These are phyloP conservation scores for Termitomyces eurrhizus DNA, from an alignment of 768 basidiomycete genomes.

Conservation along the genomic window DNA sequence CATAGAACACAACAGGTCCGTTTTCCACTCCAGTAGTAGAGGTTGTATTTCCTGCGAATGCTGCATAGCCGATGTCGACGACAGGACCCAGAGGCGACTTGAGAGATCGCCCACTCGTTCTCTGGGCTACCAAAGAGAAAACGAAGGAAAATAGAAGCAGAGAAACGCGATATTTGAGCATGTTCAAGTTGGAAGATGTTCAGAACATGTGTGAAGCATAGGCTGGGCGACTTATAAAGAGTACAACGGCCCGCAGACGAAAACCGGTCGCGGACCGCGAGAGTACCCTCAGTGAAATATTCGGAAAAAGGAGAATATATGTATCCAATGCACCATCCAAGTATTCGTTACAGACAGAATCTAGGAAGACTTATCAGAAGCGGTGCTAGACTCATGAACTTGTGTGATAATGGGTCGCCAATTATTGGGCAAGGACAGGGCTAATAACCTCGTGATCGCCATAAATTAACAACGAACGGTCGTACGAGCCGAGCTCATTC, in stretches of 20 bases:
- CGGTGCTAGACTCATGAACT: too few relatives aligned
- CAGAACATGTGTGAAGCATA: neutral
- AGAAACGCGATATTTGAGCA: neutral
- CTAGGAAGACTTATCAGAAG: neutral
- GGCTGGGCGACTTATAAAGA: neutral
- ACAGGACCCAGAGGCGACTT: constrained; percentile 28
- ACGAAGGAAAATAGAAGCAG: neutral
- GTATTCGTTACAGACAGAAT: neutral
- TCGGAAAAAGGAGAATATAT: neutral
- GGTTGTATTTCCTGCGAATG: constrained; percentile 36
- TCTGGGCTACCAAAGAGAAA: neutral
- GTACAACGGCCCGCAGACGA: neutral
- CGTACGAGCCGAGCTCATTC: neutral
- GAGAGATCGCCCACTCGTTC: neutral
- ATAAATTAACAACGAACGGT: neutral
- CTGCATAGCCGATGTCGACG: constrained; percentile 36
- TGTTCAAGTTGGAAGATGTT: neutral
- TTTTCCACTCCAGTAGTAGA: constrained; percentile 30
- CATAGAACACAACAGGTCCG: constrained; percentile 39
- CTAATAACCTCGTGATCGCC: neutral
- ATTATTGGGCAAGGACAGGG: neutral
- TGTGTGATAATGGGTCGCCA: neutral
- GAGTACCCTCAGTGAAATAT: neutral
- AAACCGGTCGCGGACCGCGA: neutral
- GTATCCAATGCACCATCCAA: neutral